Evolutionary conservation across 2,329 filamentous ascomycete species (phyloP), one percentile per base, ranked within the genome.

Genomic region (Trichoderma sp.): DNA sequence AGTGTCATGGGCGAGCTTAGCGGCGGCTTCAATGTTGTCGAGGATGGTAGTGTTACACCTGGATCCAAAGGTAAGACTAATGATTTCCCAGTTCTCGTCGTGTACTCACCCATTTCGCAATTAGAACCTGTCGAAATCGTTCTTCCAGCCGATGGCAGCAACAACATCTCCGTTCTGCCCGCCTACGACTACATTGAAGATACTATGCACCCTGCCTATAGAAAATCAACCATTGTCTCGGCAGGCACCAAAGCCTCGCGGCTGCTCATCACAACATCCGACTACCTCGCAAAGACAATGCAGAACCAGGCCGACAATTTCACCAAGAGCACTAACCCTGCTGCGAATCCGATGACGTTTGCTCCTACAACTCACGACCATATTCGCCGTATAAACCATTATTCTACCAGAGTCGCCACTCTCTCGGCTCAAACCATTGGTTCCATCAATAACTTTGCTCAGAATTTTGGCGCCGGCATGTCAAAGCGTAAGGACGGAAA

Each of bases 1-100:
- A 96, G 93, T 74, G 92, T 99, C 10, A 92, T 99, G 33, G 96
- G 96, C 57, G 95, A 99, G 82, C 83, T 99, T 71, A 89, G 91
- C 69, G 91, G 95, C 69, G 91, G 91, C 21, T 95, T 93, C 76
- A 85, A 94, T 72, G 87, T 97, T 21, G 85, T 95, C 19, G 94
- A 97, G 76, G 88, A 94, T 72, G 84, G 88, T 33, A 86, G 85
- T 62, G 85, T 99, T 71, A 89, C 91, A 77, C 89, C 91, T 19
- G 96, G 96, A n/a, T 95, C 92, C 5, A 98, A 99, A 86, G 92
- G 94, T 97, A 83, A 77, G 19, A n/a, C 8, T n/a, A 43, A 8
- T 43, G 8, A 2, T 19, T 7, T 4, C 6, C 19, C 19, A 43
- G 10, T 24, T 16, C 8, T 37, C 13, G 19, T 29, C 35, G 58